These are phyloP conservation scores for Sporothrix euskadiensis DNA, from an alignment of 2,329 filamentous ascomycete species.

Conservation along the genomic window DNA sequence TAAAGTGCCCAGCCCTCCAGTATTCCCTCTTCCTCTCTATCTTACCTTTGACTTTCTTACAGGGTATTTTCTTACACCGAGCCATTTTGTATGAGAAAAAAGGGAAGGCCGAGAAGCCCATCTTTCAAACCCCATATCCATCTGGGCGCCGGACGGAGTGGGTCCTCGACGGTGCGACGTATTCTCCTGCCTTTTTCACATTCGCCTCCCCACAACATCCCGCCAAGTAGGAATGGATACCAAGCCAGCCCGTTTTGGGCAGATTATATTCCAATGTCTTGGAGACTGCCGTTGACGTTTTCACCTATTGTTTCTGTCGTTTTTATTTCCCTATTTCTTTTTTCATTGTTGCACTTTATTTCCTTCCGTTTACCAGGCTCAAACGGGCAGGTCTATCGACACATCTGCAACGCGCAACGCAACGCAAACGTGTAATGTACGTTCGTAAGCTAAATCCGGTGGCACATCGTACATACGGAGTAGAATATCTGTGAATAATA, in stretches of 20 bases:
- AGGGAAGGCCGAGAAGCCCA: background rate
- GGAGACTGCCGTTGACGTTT: too few relatives aligned
- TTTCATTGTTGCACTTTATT: background rate
- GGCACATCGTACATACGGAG: too few relatives aligned
- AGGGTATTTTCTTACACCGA: background rate
- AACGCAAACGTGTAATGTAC: background rate
- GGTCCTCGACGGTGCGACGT: background rate
- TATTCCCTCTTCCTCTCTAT: background rate
- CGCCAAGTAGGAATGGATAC: background rate
- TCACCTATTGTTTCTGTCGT: background rate
- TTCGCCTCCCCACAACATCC: background rate
- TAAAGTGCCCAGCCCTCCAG: background rate
- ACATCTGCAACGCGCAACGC: slow-evolving; percentile 4
- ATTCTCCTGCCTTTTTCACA: background rate
- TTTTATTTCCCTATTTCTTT: background rate
- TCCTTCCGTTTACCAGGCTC: slow-evolving; percentile 10
- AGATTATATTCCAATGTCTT: slow-evolving; percentile 16
- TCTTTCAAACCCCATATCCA: background rate
- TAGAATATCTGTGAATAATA: slow-evolving; percentile 24
- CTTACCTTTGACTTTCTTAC: background rate
- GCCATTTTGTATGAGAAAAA: background rate
- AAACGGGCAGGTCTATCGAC: slow-evolving; percentile 28
- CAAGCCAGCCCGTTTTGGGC: slow-evolving; percentile 5
- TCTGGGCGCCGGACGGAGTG: background rate
- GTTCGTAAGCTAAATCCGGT: too few relatives aligned